Base-by-base conservation (phyloP, 1,284 basidiomycete genomes). In the Tilletia indica region DNA sequence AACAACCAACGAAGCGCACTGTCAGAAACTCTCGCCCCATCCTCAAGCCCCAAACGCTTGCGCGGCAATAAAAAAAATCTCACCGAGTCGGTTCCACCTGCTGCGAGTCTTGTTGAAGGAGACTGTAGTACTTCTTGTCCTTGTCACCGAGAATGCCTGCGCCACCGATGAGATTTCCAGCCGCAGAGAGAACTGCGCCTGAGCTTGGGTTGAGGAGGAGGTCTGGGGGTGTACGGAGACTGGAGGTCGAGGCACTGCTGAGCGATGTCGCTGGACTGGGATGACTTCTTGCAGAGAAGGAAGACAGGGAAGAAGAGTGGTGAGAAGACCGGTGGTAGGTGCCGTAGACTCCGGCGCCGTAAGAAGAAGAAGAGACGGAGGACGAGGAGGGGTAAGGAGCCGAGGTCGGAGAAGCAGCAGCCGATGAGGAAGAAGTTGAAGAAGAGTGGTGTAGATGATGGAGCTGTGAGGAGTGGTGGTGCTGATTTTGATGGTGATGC, bases 141-240 rank as follows among this genome's bases (percentile, higher is more conserved):
- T 64, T 64, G 34, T 42, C 61, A 16, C 19, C 31, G 16, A 39
- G 61, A 19, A 54, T 54, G 16, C 51, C 51, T n/a, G 6, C 3
- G 51, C 51, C 51, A 19, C 51, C 16, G 51, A 54, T 54, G 21
- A 8, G 12, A 1, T 6, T 19, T n/a, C 8, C 51, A 8, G 51
- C 51, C 51, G 51, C 47, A n/a, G 47, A 48, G 47, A 48, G 47
- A 2, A 12, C 6, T 25, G 51, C 16, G 11, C 51, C 51, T 19
- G 36, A n/a, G 61, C 61, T 64, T 11, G 61, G 61, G 47, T 79
- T 78, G 48, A 79, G 66, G 6, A 78, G 70, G 31, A 80, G 74
- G 38, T 80, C 79, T 0, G 79, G 79, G 1, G 79, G 79, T 0
- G 79, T 80, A 5, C 76, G 70, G 0, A 80, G 66, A 21, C 75